phyloP scores from a whole-genome alignment of 2,329 filamentous ascomycete species.

The Colletotrichum camelliae region DNA sequence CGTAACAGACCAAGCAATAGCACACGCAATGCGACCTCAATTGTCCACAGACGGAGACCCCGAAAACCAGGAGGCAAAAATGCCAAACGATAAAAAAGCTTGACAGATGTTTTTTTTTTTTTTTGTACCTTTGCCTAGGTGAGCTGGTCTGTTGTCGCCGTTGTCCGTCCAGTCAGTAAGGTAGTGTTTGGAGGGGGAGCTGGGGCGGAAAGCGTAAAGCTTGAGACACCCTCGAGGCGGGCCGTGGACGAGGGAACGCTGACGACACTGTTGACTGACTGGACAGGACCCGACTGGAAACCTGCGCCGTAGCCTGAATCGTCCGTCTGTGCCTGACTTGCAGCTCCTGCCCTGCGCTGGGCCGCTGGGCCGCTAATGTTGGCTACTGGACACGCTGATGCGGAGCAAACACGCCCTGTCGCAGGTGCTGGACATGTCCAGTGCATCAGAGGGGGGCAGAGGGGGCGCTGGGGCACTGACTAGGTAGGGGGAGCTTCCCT shows the following conservation, averaged over 20 bases:
- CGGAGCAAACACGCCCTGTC: slow-evolving; percentile 16
- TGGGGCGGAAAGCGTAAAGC: slow-evolving; percentile 1
- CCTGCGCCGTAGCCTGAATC: background rate
- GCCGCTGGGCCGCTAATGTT: background rate
- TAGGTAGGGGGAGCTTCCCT: background rate
- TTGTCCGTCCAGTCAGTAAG: background rate
- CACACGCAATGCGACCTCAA: background rate
- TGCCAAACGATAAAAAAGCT: background rate
- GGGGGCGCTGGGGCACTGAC: background rate
- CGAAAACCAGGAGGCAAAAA: background rate
- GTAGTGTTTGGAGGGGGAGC: background rate
- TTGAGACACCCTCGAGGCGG: slow-evolving; percentile 13
- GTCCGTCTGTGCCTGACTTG: slow-evolving; percentile 7
- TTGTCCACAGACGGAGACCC: background rate
- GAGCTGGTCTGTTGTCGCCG: background rate
- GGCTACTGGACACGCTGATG: background rate
- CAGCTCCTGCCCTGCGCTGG: background rate
- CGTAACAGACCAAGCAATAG: background rate
- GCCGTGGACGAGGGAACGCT: background rate
- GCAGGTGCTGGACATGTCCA: background rate
- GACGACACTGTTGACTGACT: background rate
- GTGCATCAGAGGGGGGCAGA: background rate
- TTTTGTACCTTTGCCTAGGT: background rate
- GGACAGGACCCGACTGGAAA: background rate
- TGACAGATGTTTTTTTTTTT: background rate